Evolutionary conservation across 1,284 basidiomycete genomes (phyloP), one percentile per base, ranked within the genome.

Genomic region (Fomes fomentarius): DNA sequence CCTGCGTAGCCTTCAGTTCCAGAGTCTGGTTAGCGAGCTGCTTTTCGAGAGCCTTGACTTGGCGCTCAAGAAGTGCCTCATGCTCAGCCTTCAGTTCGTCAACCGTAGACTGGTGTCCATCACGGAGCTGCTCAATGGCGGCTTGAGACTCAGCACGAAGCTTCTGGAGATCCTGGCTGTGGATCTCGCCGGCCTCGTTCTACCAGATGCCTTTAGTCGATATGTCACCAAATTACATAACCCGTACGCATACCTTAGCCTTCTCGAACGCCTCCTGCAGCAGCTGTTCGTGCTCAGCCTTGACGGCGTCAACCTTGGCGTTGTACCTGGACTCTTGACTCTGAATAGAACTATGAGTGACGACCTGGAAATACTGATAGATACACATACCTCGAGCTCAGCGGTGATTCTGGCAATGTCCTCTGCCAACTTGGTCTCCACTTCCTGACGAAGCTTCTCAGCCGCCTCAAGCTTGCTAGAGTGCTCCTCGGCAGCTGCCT

Each of bases 1-100:
- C 90, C 63, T 86, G 83, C 0, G 91, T 91, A 9, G 89, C 91
- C 66, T 87, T 90, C 44, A 93, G 79, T 63, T 93, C 89, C 34
- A 91, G 70, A 47, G 72, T 81, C 60, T 85, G 75, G 51, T 72
- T 80, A 47, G 74, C 76, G 49, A 91, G 78, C 65, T 83, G 79
- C 72, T 92, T 89, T 69, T 88, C 83, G 19, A 87, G 72, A 1
- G 69, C 69, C 57, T 79, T 78, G 37, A 82, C 74, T 63, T 88
- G 79, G 25, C 76, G 75, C 47, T 85, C 83, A 17, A 91, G 73
- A 6, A 70, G 61, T 19, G 78, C 76, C 43, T 80, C 74, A 58
- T 91, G 87, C 52, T 90, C 86, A 1, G 77, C 73, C 63, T 83
- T 81, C 37, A 91, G 74, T 28, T 77, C 76, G 2, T 85, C 80